Percentiles rank a stretch among this genome's conserved stretches.
phyloP scores from a whole-genome alignment of 441 rosid genomes.

The Corymbia calophylla region DNA sequence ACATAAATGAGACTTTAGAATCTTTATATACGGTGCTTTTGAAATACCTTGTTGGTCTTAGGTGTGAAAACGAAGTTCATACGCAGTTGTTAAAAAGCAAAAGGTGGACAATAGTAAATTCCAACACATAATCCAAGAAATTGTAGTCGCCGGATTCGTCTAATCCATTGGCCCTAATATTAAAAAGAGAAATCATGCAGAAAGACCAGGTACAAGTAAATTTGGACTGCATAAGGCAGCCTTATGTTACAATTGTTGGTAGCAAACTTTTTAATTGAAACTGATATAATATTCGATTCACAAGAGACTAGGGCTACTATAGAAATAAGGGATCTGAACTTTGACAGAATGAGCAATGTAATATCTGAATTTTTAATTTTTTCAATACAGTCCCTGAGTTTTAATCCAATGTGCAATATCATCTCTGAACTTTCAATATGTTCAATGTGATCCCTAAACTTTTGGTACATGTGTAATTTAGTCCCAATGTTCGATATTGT shows the following conservation, averaged over 20 bases:
- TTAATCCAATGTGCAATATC: no score
- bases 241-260: neutral
- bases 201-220: neutral
- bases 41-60: neutral
- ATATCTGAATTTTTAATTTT: no score
- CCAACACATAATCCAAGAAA: neutral
- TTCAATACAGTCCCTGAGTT: no score
- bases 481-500: neutral
- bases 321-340: neutral
- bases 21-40: neutral
- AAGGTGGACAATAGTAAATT: neutral
- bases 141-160: neutral
- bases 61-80: neutral
- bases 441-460: neutral
- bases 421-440: neutral
- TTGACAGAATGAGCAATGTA: neutral
- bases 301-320: neutral
- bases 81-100: neutral
- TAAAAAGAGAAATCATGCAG: neutral
- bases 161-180: neutral
- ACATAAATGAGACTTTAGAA: neutral
- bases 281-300: neutral
- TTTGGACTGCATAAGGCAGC: neutral
- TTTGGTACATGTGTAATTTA: no score
- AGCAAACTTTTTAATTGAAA: neutral